Evolutionary conservation across 1,284 basidiomycete species (phyloP).

Genomic region (Puccinia triticina): DNA sequence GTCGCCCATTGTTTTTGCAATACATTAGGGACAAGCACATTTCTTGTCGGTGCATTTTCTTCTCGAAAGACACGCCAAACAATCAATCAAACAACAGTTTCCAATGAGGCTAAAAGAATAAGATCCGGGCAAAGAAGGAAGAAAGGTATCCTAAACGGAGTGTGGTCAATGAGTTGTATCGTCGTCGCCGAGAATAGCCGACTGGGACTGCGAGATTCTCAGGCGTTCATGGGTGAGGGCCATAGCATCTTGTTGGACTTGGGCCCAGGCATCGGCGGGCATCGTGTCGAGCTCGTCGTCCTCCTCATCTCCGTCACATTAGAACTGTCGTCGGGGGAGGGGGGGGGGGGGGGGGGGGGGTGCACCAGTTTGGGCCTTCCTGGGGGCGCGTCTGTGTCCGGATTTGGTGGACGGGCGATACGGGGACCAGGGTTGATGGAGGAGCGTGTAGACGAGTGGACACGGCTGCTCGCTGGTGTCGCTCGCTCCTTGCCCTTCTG

Average conservation of each 20-base stretch:
- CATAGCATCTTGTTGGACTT: constrained; percentile 41
- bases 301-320: not conserved
- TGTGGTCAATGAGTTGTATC: not conserved
- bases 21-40: no score
- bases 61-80: not conserved
- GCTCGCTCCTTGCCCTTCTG: not conserved
- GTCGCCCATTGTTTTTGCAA: no score
- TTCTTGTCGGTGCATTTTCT: no score
- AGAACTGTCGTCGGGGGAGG: no score
- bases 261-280: constrained; percentile 5
- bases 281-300: constrained; percentile 34
- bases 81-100: constrained; percentile 28
- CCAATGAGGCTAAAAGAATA: constrained; percentile 16
- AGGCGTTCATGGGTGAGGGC: constrained; percentile 13
- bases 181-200: not conserved
- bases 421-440: not conserved
- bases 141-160: not conserved
- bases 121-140: not conserved
- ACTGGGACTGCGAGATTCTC: constrained; percentile 3
- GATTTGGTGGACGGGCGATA: not conserved
- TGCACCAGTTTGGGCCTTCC: not conserved
- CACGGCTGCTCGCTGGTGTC: not conserved
- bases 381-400: not conserved
- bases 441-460: not conserved
- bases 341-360: no score